These are phyloP conservation scores for Leptographium procerum DNA, from an alignment of 2,329 filamentous ascomycete genomes.

Conservation along the genomic window DNA sequence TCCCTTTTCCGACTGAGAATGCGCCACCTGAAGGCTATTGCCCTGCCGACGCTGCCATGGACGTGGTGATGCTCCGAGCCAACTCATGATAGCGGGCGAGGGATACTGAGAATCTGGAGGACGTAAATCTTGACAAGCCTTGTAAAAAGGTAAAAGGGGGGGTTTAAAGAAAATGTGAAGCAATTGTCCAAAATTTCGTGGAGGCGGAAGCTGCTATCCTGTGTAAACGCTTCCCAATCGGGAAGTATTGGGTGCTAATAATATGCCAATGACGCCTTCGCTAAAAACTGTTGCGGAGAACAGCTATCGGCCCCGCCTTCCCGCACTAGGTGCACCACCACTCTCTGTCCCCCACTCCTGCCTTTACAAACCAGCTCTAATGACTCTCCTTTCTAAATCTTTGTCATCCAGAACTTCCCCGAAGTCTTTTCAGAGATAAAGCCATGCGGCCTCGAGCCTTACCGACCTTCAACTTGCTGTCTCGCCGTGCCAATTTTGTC, in stretches of 20 bases:
- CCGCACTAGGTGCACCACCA: not conserved
- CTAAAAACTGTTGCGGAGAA: too few relatives aligned
- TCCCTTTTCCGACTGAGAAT: not conserved
- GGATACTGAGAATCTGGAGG: too few relatives aligned
- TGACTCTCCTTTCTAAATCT: not conserved
- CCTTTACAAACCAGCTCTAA: not conserved
- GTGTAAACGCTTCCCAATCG: not conserved
- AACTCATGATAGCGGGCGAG: not conserved
- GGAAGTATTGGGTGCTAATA: not conserved
- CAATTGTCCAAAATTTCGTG: too few relatives aligned
- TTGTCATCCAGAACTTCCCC: not conserved
- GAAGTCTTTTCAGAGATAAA: not conserved
- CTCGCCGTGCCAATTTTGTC: not conserved
- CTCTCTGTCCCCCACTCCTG: not conserved
- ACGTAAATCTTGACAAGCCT: too few relatives aligned
- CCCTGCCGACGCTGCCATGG: not conserved
- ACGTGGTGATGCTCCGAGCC: not conserved
- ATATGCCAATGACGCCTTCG: not conserved
- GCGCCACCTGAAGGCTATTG: not conserved
- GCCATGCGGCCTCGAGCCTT: not conserved
- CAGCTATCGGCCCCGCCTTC: not conserved
- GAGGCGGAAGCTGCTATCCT: not conserved
- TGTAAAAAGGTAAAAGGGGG: not conserved
- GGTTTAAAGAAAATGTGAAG: too few relatives aligned
- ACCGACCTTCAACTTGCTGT: not conserved